Conservation (phyloP, 805 yeast genomes). For the Alloascoidea hylecoeti region DNA sequence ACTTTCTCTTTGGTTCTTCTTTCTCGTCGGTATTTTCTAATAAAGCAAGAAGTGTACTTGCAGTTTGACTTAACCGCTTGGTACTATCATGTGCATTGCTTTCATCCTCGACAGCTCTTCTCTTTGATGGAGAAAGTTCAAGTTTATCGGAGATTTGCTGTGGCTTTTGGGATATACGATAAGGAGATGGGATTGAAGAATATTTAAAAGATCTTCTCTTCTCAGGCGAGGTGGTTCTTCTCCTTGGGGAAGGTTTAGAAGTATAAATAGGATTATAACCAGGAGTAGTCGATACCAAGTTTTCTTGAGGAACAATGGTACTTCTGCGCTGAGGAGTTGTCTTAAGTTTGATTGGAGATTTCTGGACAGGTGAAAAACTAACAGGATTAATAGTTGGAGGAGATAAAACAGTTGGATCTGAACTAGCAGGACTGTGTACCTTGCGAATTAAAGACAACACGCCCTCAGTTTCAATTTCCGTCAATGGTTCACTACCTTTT, state of each 20-base stretch:
- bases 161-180: background rate
- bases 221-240: background rate
- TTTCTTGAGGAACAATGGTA: too few relatives aligned
- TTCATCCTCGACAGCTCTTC: background rate
- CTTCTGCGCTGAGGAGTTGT: background rate
- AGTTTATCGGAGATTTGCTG: background rate
- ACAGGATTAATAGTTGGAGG: background rate
- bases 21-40: background rate
- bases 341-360: background rate
- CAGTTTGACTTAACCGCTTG: background rate
- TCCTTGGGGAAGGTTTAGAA: background rate
- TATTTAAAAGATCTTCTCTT: background rate
- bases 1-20: background rate
- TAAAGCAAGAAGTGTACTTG: background rate
- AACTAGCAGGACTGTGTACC: slow-evolving; percentile 18
- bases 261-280: slow-evolving; percentile 1
- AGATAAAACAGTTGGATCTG: slow-evolving; percentile 4
- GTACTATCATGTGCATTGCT: background rate
- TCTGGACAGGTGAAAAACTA: background rate
- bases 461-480: slow-evolving; percentile 72
- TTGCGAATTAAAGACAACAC: slow-evolving; percentile 45
- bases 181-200: background rate
- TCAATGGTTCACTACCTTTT: slow-evolving; percentile 64
- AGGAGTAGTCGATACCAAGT: background rate
- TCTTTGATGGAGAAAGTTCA: background rate